Conservation (phyloP, 331 rosid species). For the Arachis monticola region DNA sequence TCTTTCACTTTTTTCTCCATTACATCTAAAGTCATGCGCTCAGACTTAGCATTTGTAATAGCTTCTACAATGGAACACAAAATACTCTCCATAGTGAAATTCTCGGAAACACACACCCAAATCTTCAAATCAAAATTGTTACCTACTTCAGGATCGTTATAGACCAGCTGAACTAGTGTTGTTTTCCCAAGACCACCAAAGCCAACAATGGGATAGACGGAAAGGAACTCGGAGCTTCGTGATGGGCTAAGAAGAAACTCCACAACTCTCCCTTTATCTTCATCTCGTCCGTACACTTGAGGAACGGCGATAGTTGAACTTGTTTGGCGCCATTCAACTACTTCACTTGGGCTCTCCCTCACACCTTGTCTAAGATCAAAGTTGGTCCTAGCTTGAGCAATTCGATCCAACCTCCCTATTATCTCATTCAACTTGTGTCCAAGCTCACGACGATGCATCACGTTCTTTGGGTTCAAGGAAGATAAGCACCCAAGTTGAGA, state of each 20-base stretch:
- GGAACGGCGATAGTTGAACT: neutral
- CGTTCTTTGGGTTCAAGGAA: neutral
- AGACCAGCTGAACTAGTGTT: neutral
- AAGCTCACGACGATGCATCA: neutral
- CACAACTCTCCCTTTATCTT: neutral
- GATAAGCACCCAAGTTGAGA: neutral
- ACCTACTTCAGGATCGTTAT: neutral
- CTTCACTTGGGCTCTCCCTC: neutral
- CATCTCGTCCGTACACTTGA: conserved; percentile 1
- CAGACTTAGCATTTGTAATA: neutral
- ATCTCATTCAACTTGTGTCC: neutral
- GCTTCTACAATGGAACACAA: neutral
- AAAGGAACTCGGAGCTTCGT: neutral
- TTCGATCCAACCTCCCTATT: neutral
- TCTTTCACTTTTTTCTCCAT: neutral
- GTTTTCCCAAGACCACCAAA: neutral
- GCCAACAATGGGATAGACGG: conserved; percentile 17
- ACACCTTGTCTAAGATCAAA: neutral
- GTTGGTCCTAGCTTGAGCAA: neutral
- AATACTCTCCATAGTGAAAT: neutral
- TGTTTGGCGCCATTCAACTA: conserved; percentile 4
- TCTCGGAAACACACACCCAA: neutral
- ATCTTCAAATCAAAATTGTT: neutral
- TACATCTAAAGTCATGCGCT: neutral
- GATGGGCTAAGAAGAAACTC: conserved; percentile 7